phyloP scores from a whole-genome alignment of 495 filamentous ascomycete species.

The Penicillium maclennaniae region DNA sequence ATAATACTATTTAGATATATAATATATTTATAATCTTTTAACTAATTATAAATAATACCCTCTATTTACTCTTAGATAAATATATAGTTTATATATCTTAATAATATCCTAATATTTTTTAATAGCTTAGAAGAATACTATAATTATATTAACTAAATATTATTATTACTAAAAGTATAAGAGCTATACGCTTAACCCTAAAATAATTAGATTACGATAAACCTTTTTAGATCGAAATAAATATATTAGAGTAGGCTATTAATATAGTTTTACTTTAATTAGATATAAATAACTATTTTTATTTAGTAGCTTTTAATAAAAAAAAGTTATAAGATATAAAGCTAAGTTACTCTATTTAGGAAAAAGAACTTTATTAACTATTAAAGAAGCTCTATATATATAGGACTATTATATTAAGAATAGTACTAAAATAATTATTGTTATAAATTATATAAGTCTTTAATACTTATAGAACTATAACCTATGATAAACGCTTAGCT shows the following conservation, averaged over 20 bases:
- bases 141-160: neutral
- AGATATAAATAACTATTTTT: no score
- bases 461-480: neutral
- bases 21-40: slow-evolving; percentile 4
- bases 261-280: no score
- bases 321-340: no score
- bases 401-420: no score
- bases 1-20: slow-evolving; percentile 8
- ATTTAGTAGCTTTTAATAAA: no score
- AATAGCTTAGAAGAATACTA: neutral
- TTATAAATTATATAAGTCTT: no score
- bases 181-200: neutral
- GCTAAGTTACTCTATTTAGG: no score
- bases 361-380: no score
- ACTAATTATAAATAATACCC: slow-evolving; percentile 3
- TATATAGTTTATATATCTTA: slow-evolving; percentile 1
- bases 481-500: slow-evolving; percentile 1
- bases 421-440: no score
- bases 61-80: neutral
- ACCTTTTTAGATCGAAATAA: neutral
- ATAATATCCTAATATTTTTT: slow-evolving; percentile 2
- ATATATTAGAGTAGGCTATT: no score
- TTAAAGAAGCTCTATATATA: no score
- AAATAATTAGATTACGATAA: neutral
- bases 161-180: neutral